Evolutionary conservation across 2,329 filamentous ascomycete genomes (phyloP), one percentile per base, ranked within the genome.

Genomic region (Aspergillus sp.): DNA sequence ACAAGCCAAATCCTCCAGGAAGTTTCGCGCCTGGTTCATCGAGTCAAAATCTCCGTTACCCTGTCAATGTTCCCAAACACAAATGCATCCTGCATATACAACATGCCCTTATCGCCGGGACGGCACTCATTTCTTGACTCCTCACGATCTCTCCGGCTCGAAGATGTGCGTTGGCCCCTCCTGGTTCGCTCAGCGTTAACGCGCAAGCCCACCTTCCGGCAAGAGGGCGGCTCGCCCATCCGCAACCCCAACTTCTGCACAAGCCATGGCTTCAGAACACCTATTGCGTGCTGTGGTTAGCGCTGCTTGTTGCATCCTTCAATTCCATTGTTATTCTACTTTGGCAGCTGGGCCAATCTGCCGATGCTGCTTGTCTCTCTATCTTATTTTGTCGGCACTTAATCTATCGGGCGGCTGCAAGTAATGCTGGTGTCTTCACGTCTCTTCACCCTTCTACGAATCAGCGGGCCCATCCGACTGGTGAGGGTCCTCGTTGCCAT

Each of bases 111-210:
- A 51, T 52, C 50, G 48, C 27, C 39, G 15, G 41, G 30, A 32
- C 52, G 38, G 55, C 54, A 54, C 58, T 42, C 23, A 55, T 53
- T 13, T 47, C 42, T 39, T 41, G 47, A 32, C 49, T 15, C 54
- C 50, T 49, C 58, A n/a, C 54, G 59, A 48, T 57, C 60, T 38
- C 55, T 51, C 42, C 42, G 25, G 30, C 11, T 13, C 11, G 30
- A 27, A 27, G 7, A 48, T 19, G 52, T 41, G 32, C 38, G 53
- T 56, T 36, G 39, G 56, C 38, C 54, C 48, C 49, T 64, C 56
- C 47, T 64, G 63, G 60, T 68, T 68, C 58, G 61, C 57, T 53
- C 54, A 56, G 54, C 49, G 53, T 63, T 64, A 59, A 63, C 61
- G 65, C 67, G 61, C 58, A 57, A 60, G 53, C 60, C 57, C 52